Evolutionary conservation across 257 asterid genomes (phyloP).

Genomic region (Solanum habrochaites): DNA sequence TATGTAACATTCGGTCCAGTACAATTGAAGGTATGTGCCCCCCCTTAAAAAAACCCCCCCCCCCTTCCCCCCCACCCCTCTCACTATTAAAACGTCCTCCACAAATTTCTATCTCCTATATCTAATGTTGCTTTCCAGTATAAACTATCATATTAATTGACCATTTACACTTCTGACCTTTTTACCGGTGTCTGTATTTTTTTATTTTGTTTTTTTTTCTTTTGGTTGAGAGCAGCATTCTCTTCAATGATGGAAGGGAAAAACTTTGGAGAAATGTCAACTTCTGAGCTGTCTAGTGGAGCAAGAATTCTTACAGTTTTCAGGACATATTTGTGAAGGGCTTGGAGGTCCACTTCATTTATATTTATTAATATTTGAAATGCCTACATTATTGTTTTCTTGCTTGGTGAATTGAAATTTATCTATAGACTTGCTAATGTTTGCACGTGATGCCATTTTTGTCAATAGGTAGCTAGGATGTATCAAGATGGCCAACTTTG

Average conservation of each 20-base stretch:
- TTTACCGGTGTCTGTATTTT: not conserved
- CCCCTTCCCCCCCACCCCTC: no score
- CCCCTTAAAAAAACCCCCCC: no score
- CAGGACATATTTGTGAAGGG: constrained; percentile 78
- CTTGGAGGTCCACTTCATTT: constrained; percentile 62
- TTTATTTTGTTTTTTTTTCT: not conserved
- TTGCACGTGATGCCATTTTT: not conserved
- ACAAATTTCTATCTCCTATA: not conserved
- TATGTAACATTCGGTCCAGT: constrained; percentile 77
- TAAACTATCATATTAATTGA: not conserved
- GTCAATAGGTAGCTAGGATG: not conserved
- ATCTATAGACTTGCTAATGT: not conserved
- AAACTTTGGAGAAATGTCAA: constrained; percentile 66
- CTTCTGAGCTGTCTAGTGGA: constrained; percentile 88
- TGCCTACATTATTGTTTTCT: constrained; percentile 2
- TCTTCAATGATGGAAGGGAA: constrained; percentile 89
- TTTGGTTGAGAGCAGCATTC: constrained; percentile 46
- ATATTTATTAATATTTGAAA: constrained; percentile 1
- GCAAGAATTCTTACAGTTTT: constrained; percentile 91
- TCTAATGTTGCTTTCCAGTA: not conserved
- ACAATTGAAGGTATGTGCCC: constrained; percentile 62
- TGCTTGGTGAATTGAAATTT: not conserved
- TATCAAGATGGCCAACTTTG: not conserved
- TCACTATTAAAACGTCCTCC: no score
- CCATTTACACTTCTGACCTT: not conserved